Evolutionary conservation across 1,284 basidiomycete genomes (phyloP).

Genomic region (Tranzscheliella williamsii): DNA sequence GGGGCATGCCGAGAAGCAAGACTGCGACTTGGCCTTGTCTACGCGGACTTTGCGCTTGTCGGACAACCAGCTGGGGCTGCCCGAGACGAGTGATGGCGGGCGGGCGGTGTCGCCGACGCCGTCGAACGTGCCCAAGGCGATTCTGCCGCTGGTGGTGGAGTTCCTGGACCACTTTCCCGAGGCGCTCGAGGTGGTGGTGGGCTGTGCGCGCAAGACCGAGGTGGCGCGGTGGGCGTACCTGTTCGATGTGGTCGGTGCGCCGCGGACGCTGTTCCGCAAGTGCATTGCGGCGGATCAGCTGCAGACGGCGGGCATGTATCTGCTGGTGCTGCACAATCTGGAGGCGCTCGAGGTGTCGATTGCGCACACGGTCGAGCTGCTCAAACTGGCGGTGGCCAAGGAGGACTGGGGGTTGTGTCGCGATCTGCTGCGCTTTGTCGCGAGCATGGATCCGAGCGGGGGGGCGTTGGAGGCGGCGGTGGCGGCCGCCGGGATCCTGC

Average conservation of each 20-base stretch:
- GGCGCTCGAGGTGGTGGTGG: conserved; percentile 87
- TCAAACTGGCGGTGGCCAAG: conserved; percentile 37
- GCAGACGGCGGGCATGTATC: conserved; percentile 88
- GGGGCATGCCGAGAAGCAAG: too few relatives aligned
- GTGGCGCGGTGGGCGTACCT: conserved; percentile 84
- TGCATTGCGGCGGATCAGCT: conserved; percentile 76
- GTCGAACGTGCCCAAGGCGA: conserved; percentile 46
- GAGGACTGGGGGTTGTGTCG: conserved; percentile 45
- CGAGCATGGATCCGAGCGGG: conserved; percentile 67
- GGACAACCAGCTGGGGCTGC: conserved; percentile 5
- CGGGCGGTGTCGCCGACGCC: neutral
- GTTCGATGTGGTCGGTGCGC: conserved; percentile 87
- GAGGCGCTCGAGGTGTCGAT: conserved; percentile 73
- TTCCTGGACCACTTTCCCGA: conserved; percentile 94
- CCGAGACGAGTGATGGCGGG: neutral
- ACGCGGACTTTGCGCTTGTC: neutral
- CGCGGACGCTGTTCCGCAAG: conserved; percentile 84
- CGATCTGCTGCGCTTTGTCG: conserved; percentile 63
- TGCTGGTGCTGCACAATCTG: conserved; percentile 88
- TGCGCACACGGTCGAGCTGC: conserved; percentile 44
- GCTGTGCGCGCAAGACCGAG: conserved; percentile 96
- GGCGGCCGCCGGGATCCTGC: conserved; percentile 16
- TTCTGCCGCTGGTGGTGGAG: conserved; percentile 75
- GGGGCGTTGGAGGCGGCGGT: conserved; percentile 23
- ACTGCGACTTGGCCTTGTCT: neutral